Evolutionary conservation across 768 basidiomycete genomes (phyloP).

Genomic region (Suillus decipiens): DNA sequence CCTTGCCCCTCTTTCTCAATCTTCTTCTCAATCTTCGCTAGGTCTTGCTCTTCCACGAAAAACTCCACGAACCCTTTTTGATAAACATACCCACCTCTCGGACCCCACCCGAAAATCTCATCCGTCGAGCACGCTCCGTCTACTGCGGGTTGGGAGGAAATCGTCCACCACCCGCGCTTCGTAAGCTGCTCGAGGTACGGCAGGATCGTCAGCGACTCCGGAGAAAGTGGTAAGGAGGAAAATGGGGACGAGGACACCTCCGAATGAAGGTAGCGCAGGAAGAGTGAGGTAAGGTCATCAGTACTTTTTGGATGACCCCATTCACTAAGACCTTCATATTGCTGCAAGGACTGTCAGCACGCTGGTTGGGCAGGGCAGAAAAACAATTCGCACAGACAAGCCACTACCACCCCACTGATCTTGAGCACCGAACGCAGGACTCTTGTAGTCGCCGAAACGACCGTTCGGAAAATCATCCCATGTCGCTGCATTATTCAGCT

Average conservation of each 20-base stretch:
- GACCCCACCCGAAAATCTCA: constrained; percentile 89
- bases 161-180: constrained; percentile 87
- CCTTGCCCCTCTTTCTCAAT: constrained; percentile 56
- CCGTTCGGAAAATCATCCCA: constrained; percentile 99
- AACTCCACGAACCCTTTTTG: constrained; percentile 99
- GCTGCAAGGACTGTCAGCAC: constrained; percentile 39
- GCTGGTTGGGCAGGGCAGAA: not conserved
- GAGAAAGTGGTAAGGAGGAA: constrained; percentile 76
- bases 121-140: constrained; percentile 78
- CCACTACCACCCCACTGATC: constrained; percentile 76
- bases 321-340: constrained; percentile 58
- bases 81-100: constrained; percentile 89
- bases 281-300: constrained; percentile 75
- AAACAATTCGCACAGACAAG: constrained; percentile 47
- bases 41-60: constrained; percentile 67
- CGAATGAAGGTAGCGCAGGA: constrained; percentile 78
- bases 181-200: constrained; percentile 77
- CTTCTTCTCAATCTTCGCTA: constrained; percentile 59
- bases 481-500: constrained; percentile 72
- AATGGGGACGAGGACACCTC: constrained; percentile 82
- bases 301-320: constrained; percentile 72
- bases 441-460: constrained; percentile 95
- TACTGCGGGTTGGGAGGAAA: constrained; percentile 94
- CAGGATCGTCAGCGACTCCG: constrained; percentile 82
- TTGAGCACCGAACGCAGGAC: constrained; percentile 88